phyloP scores from a whole-genome alignment of 2,329 filamentous ascomycete genomes.

The Cladorrhinum sp. region DNA sequence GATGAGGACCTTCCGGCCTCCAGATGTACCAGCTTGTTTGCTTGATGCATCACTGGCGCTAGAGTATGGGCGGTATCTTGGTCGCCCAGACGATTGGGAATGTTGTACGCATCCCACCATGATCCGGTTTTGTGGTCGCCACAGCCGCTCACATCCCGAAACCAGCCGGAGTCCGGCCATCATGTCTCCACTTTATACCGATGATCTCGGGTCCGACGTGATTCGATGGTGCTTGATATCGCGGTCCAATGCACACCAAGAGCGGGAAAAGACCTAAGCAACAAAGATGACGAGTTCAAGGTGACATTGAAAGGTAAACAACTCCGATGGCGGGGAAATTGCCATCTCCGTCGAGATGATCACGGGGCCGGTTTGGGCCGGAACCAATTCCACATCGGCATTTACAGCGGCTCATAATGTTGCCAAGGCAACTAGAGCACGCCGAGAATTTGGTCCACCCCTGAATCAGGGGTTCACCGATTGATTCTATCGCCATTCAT shows the following conservation, averaged over 20 bases:
- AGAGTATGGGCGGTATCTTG: background rate
- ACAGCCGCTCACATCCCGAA: background rate
- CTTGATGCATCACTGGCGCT: background rate
- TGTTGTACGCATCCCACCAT: background rate
- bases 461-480: background rate
- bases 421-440: conserved; percentile 1
- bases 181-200: conserved; percentile 1
- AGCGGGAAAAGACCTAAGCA: background rate
- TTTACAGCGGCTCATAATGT: conserved; percentile 6
- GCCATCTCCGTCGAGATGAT: background rate
- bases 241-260: too few species aligned
- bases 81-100: background rate
- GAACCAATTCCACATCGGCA: conserved; percentile 6
- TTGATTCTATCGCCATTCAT: background rate
- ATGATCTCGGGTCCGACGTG: background rate
- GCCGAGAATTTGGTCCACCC: background rate
- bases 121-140: background rate
- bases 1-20: background rate
- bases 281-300: background rate
- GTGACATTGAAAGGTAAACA: background rate
- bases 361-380: conserved; percentile 1
- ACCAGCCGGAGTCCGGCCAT: conserved; percentile 7
- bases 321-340: background rate
- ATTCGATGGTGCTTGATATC: background rate
- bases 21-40: background rate